A percentile compares a stretch with the other conserved stretches of the same genome.
Conservation (phyloP, 2,329 filamentous ascomycete genomes). For the Cladophialophora bantiana region DNA sequence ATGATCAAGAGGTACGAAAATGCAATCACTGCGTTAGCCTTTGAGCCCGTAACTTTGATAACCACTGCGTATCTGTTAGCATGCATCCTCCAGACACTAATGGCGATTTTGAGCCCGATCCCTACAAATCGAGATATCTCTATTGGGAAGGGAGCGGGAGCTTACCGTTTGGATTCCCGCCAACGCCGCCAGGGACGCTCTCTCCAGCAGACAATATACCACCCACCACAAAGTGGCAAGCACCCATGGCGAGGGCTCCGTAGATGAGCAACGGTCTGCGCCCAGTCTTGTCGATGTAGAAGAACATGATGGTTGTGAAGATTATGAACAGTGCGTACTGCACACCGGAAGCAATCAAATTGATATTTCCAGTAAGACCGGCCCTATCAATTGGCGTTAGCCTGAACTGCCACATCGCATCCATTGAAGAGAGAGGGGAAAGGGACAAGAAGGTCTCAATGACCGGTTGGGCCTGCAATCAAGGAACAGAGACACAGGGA, state of each 20-base stretch:
- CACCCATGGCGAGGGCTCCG: conserved; percentile 54
- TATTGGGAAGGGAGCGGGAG: neutral
- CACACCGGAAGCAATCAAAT: conserved; percentile 44
- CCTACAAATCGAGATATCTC: neutral
- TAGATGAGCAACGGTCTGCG: conserved; percentile 56
- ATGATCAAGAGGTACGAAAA: conserved; percentile 71
- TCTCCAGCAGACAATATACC: conserved; percentile 53
- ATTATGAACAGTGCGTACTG: conserved; percentile 47
- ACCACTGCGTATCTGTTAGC: neutral
- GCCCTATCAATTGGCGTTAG: conserved; percentile 47
- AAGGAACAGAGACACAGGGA: too few species aligned
- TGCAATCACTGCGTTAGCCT: conserved; percentile 68
- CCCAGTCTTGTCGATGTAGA: conserved; percentile 55
- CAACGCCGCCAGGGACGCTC: conserved; percentile 54
- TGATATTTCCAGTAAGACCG: conserved; percentile 46
- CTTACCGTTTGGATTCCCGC: conserved; percentile 55
- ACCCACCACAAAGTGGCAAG: conserved; percentile 57
- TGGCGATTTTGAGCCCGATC: too few species aligned
- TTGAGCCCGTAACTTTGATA: conserved; percentile 51
- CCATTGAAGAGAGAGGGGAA: neutral
- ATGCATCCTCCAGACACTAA: neutral
- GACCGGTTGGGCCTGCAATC: too few species aligned
- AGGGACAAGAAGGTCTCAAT: too few species aligned
- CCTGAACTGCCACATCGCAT: neutral
- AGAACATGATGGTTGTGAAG: conserved; percentile 41